phyloP scores from a whole-genome alignment of 2,329 filamentous ascomycete genomes.

The Sporothrix humicola region DNA sequence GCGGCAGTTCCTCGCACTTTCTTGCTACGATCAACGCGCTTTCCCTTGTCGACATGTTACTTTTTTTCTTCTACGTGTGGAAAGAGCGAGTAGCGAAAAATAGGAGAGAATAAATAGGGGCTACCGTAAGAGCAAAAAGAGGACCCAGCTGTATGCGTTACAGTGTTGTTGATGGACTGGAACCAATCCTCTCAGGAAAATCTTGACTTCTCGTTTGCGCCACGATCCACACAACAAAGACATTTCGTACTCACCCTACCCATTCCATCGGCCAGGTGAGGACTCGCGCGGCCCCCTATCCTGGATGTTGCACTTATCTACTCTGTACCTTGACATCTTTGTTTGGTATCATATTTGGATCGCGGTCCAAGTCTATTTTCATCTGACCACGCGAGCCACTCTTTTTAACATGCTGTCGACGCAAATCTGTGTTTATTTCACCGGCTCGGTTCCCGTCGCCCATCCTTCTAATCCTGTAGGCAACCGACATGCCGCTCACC shows the following conservation, averaged over 20 bases:
- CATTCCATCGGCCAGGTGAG: not conserved
- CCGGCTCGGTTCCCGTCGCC: not conserved
- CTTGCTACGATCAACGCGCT: not conserved
- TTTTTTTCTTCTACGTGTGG: not conserved
- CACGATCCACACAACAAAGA: conserved; percentile 11
- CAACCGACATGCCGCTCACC: not conserved
- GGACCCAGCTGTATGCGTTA: not conserved
- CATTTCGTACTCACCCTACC: conserved; percentile 24
- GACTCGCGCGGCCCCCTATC: not conserved
- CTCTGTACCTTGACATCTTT: conserved; percentile 31
- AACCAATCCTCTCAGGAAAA: not conserved
- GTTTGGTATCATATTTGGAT: not conserved
- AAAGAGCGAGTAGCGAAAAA: not conserved
- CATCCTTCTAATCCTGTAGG: not conserved
- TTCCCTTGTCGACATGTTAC: not conserved
- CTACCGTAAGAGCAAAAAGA: not conserved
- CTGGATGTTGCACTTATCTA: not conserved
- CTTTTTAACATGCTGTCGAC: not conserved
- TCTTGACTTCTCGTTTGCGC: conserved; percentile 3
- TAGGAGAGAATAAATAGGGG: not conserved
- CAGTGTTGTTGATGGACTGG: not conserved
- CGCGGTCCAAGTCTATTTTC: not conserved
- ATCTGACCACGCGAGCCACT: conserved; percentile 9
- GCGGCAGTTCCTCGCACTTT: conserved; percentile 15
- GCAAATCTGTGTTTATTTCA: not conserved